A percentile compares a stretch with the other conserved stretches of the same genome.
Conservation (phyloP, 306 rosid genomes). For the Dryas octopetala region DNA sequence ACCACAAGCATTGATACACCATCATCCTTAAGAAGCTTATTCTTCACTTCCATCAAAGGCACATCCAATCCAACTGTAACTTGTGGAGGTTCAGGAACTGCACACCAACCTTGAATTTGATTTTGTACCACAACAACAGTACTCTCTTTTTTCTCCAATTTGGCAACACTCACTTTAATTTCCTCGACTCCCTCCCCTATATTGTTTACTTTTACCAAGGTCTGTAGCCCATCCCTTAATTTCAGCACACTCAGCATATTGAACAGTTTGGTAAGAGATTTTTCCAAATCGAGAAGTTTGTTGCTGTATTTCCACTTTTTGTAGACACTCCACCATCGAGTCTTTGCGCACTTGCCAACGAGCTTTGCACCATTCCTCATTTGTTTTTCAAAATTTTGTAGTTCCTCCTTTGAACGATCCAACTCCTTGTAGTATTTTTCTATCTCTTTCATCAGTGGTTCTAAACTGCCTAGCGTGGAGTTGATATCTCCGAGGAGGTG, state of each 20-base stretch:
- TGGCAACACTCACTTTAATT: no score
- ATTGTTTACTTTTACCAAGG: no score
- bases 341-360: no score
- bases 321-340: no score
- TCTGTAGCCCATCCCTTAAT: no score
- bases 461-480: conserved; percentile 17
- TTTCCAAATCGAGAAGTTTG: no score
- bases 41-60: conserved; percentile 47
- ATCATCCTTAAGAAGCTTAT: conserved; percentile 27
- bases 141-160: neutral
- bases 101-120: conserved; percentile 11
- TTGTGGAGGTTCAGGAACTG: conserved; percentile 34
- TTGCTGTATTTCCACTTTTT: no score
- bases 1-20: conserved; percentile 30
- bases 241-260: no score
- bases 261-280: no score
- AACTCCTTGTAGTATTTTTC: conserved; percentile 12
- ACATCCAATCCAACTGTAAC: conserved; percentile 49
- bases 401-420: conserved; percentile 32
- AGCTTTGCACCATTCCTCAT: no score
- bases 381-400: conserved; percentile 2
- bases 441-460: conserved; percentile 30
- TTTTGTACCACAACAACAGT: neutral
- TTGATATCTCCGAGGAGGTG: conserved; percentile 20
- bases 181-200: no score